Conservation (phyloP, 192 early-diverging fungal species). For the Polychytrium aggregatum region DNA sequence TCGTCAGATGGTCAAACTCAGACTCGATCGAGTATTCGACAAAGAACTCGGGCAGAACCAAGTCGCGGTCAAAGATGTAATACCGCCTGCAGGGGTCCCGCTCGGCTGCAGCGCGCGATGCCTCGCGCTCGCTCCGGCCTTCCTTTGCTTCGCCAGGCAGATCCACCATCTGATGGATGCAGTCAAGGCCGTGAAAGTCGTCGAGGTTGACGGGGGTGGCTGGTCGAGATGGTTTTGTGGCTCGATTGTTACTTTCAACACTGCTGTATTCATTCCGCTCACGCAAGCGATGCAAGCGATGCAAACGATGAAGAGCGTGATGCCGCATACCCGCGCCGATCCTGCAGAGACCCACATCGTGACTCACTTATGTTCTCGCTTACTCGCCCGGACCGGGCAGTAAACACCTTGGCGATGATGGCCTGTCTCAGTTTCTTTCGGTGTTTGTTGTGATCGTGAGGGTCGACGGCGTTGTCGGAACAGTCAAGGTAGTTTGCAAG, state of each 20-base stretch:
- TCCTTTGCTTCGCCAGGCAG: constrained; percentile 1
- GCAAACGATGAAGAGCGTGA: no score
- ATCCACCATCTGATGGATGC: constrained; percentile 9
- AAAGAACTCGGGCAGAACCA: constrained; percentile 34
- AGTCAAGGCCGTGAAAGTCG: constrained; percentile 10
- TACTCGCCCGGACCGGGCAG: no score
- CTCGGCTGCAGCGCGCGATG: neutral
- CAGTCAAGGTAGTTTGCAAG: constrained; percentile 14
- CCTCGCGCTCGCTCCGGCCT: no score
- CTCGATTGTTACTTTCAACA: no score
- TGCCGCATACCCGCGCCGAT: no score
- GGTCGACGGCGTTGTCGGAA: neutral
- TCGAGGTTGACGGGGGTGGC: constrained; percentile 6
- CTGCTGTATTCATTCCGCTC: no score
- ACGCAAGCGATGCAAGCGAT: no score
- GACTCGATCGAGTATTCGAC: constrained; percentile 37
- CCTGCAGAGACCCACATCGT: neutral
- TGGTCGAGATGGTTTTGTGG: constrained; percentile 1
- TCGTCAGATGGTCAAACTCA: constrained; percentile 18
- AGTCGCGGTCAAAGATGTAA: constrained; percentile 15
- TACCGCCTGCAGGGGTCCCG: constrained; percentile 18
- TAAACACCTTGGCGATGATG: no score
- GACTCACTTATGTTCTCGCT: neutral
- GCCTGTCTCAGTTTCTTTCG: constrained; percentile 23
- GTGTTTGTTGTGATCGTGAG: neutral